phyloP scores from a whole-genome alignment of 139 green algal species.

The Asterochloris sp. region DNA sequence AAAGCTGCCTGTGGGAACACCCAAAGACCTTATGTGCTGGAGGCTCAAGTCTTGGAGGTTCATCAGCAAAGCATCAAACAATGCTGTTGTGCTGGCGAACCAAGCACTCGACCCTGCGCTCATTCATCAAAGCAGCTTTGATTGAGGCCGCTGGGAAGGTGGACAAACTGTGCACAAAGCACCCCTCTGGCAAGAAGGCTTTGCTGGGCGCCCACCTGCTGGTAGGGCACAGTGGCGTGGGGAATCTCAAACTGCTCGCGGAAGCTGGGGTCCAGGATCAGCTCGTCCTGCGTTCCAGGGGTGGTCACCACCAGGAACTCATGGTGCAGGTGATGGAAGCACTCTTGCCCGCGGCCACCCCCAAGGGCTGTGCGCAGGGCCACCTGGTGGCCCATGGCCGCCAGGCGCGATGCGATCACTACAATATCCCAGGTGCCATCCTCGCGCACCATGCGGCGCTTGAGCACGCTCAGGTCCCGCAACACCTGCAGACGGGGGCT shows the following conservation, averaged over 20 bases:
- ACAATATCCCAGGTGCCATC: constrained; percentile 40
- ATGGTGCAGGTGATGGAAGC: constrained; percentile 50
- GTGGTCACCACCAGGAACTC: constrained; percentile 41
- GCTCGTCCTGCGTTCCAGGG: constrained; percentile 17
- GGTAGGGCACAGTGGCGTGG: constrained; percentile 33
- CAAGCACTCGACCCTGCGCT: too few species aligned
- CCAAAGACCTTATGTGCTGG: too few species aligned
- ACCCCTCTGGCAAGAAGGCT: constrained; percentile 39
- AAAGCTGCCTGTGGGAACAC: too few species aligned
- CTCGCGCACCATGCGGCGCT: constrained; percentile 29
- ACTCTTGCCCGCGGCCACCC: constrained; percentile 29
- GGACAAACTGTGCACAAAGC: too few species aligned
- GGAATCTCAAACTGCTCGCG: constrained; percentile 51
- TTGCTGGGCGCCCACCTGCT: constrained; percentile 1
- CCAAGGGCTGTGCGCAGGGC: constrained; percentile 39
- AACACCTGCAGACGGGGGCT: constrained; percentile 28
- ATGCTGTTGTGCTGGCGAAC: too few species aligned
- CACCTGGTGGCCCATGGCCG: constrained; percentile 36
- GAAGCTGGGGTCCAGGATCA: constrained; percentile 43
- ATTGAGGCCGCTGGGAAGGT: too few species aligned
- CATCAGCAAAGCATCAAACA: too few species aligned
- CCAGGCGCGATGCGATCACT: constrained; percentile 39
- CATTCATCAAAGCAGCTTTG: too few species aligned
- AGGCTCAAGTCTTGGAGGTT: too few species aligned
- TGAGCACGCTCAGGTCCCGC: constrained; percentile 33